A percentile compares a stretch with the other conserved stretches of the same genome.
Conservation (phyloP, 2,329 filamentous ascomycete genomes). For the Pseudonectria foliicola region DNA sequence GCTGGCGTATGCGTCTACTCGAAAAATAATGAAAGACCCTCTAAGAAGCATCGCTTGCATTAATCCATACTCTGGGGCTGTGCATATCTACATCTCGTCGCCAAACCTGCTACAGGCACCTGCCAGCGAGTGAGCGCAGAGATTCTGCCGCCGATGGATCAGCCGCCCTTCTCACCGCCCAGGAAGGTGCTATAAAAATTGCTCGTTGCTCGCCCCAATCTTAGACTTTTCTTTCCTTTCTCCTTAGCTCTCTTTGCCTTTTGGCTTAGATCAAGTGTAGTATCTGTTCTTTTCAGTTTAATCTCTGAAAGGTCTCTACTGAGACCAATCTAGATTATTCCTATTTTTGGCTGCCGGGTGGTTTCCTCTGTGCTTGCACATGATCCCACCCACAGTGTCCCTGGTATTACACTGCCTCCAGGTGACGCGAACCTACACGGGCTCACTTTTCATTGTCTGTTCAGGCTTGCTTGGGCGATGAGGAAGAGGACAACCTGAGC, state of each 20-base stretch:
- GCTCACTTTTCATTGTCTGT: constrained; percentile 29
- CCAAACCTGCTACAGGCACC: not conserved
- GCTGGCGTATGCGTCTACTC: too few relatives aligned
- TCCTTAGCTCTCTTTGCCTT: constrained; percentile 42
- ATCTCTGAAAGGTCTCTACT: constrained; percentile 80
- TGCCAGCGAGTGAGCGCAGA: not conserved
- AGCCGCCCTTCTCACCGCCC: constrained; percentile 19
- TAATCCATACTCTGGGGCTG: too few relatives aligned
- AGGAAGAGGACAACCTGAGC: constrained; percentile 22
- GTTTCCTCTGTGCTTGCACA: constrained; percentile 32
- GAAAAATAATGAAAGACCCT: too few relatives aligned
- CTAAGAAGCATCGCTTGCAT: too few relatives aligned
- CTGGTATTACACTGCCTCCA: constrained; percentile 37
- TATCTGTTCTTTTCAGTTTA: constrained; percentile 98
- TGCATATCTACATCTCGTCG: too few relatives aligned
- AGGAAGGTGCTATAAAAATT: constrained; percentile 13
- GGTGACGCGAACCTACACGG: constrained; percentile 32
- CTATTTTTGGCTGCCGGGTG: constrained; percentile 43
- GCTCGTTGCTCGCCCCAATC: constrained; percentile 3
- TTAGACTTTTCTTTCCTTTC: constrained; percentile 22
- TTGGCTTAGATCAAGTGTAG: constrained; percentile 89
- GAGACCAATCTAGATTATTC: constrained; percentile 72
- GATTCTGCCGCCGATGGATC: constrained; percentile 19
- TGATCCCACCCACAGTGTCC: constrained; percentile 30
- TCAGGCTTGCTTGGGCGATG: constrained; percentile 25